Evolutionary conservation across 2,329 filamentous ascomycete species (phyloP), one percentile per base, ranked within the genome.

Genomic region (Trichoderma simmonsii): DNA sequence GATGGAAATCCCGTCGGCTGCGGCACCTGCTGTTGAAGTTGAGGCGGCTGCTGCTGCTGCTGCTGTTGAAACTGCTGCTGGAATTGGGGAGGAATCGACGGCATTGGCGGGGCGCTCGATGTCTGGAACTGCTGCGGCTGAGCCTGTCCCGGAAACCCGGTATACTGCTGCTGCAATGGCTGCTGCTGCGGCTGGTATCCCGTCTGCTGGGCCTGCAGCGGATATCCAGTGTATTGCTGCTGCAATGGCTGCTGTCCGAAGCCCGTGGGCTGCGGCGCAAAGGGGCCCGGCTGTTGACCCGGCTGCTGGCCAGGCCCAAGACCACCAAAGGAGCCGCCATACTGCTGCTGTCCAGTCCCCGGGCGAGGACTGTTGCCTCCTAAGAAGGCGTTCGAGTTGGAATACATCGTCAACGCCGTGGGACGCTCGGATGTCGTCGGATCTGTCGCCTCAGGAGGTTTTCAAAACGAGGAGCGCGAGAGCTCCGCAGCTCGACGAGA

Each of bases 361-460:
- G 92, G 92, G 73, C 91, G 92, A 81, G 92, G 89, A 85, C 87
- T 92, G 80, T 91, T 93, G 81, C 87, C 89, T 82, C 94, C 94
- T 78, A 97, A 84, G 82, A 91, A 98, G 75, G 93, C 91, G 85
- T 93, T 97, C 76, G 93, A 93, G 81, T 92, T 93, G 76, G 94
- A 96, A 85, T 93, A 98, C 95, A 98, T 98, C 83, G 79, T 43
- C 74, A 75, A 60, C 32, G 71, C 63, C 28, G 43, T 26, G 39
- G 26, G 39, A 51, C 65, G 64, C 64, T 56, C 26, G 32, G 54
- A 56, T 51, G 56, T 51, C 64, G 18, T 51, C 64, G 18, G 64
- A n/a, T n/a, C 57, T 70, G 28, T 34, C 26, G 57, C 48, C 39
- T 51, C 39, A 63, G 43, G 54, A 73, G 73, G 56, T 36, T 39